phyloP scores from a whole-genome alignment of 2,329 filamentous ascomycete species.

The Lachnellula occidentalis region DNA sequence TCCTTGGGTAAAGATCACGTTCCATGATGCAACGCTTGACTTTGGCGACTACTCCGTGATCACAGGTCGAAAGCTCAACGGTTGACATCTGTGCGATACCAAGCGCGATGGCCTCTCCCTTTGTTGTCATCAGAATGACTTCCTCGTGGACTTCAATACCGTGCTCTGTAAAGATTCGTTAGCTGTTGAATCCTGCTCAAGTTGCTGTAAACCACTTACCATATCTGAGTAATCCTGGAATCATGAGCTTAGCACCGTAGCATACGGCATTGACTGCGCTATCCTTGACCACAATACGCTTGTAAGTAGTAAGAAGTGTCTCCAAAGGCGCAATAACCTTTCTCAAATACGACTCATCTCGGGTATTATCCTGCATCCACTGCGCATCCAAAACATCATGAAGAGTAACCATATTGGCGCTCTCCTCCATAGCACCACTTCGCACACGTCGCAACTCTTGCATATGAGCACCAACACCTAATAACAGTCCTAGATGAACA shows the following conservation, averaged over 20 bases:
- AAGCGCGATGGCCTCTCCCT: slow-evolving; percentile 96
- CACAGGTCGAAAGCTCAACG: slow-evolving; percentile 92
- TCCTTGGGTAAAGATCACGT: slow-evolving; percentile 90
- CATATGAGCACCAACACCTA: slow-evolving; percentile 92
- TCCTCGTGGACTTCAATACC: slow-evolving; percentile 94
- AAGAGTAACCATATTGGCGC: slow-evolving; percentile 81
- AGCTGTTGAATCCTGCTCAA: slow-evolving; percentile 10
- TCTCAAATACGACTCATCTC: slow-evolving; percentile 88
- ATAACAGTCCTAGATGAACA: slow-evolving; percentile 75
- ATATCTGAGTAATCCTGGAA: slow-evolving; percentile 90
- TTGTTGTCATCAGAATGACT: slow-evolving; percentile 96
- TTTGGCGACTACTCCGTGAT: slow-evolving; percentile 96
- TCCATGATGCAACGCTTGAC: slow-evolving; percentile 99
- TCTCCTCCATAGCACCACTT: slow-evolving; percentile 92
- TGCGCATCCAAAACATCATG: slow-evolving; percentile 96
- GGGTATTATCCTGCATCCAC: slow-evolving; percentile 92
- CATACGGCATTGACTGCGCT: slow-evolving; percentile 94
- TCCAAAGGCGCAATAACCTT: slow-evolving; percentile 89
- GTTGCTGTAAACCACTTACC: slow-evolving; percentile 45
- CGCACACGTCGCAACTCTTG: slow-evolving; percentile 93
- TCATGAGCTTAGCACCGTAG: slow-evolving; percentile 98
- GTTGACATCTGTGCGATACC: slow-evolving; percentile 98
- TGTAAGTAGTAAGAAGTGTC: slow-evolving; percentile 86
- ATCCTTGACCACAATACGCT: slow-evolving; percentile 97
- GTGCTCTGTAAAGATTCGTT: slow-evolving; percentile 54